Evolutionary conservation across 352 stramenopile species (phyloP), one percentile per base, ranked within the genome.

Genomic region (Stramenopiles sp.): DNA sequence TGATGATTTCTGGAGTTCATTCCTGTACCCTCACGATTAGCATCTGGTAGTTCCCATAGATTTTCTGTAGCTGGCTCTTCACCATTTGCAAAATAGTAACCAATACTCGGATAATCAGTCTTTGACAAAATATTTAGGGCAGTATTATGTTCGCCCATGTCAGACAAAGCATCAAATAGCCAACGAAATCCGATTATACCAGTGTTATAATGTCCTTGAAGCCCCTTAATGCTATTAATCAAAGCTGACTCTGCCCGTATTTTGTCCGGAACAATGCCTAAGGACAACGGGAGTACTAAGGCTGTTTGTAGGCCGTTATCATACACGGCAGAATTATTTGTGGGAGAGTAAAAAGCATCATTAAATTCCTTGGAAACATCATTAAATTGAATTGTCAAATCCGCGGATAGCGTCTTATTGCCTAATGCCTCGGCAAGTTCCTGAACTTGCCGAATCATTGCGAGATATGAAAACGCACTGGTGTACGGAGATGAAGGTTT

Each of bases 111-210:
- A 71, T 82, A 82, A 22, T 82, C 80, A n/a, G 29, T 25, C 80
- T 82, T 67, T 7, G 32, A 78, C 55, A 82, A 0, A 29, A 82
- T 33, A 14, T 4, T 29, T 29, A 81, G 67, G n/a, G 80, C 80
- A 33, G 82, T 30, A 78, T 80, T 32, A 14, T 67, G 30, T 30
- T 81, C 30, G 1, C 80, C 80, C 29, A 80, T 8, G 29, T 7
- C 29, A 27, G 80, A 80, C 0, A 82, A 32, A 7, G 76, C 81
- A 82, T 30, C 27, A 80, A 80, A 81, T 55, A 80, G 81, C 44
- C 30, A 83, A 30, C 85, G 85, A 75, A 81, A 83, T 29, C 83
- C 83, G 0, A 83, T 75, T 27, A 85, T 85, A 0, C 83, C 83
- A 78, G 80, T 81, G 1, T 80, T 84, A 27, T 80, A 33, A n/a